phyloP scores from a whole-genome alignment of 805 yeast species.

The Brettanomyces nanus region DNA sequence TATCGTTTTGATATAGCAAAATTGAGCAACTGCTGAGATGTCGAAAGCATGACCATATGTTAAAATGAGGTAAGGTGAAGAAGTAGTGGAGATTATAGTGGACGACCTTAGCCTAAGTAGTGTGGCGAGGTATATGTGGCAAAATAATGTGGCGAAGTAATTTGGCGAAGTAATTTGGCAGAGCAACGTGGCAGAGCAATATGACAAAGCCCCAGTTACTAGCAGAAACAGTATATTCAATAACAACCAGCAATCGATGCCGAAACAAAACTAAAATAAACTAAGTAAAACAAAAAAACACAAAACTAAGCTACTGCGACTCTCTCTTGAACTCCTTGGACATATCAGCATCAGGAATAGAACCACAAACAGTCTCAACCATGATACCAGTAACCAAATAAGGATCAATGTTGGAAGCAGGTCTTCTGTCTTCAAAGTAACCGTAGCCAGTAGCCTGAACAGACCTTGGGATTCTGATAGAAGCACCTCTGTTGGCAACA shows the following conservation, averaged over 20 bases:
- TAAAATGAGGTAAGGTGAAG: no score
- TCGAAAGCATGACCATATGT: no score
- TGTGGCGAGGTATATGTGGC: no score
- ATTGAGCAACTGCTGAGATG: background rate
- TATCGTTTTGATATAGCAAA: slow-evolving; percentile 1
- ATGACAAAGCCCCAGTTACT: no score
- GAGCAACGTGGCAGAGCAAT: no score
- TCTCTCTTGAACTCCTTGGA: slow-evolving; percentile 82
- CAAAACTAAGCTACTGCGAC: slow-evolving; percentile 25
- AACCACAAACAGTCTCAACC: slow-evolving; percentile 93
- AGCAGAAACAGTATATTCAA: no score
- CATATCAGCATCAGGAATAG: slow-evolving; percentile 93
- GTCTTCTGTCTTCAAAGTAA: slow-evolving; percentile 99
- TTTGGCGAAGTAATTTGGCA: no score
- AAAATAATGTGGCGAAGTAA: no score
- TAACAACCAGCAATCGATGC: no score
- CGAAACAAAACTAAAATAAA: no score
- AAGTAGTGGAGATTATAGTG: no score
- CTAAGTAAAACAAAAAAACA: background rate
- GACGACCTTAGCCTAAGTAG: no score
- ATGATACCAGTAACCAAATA: slow-evolving; percentile 97
- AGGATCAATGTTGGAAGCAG: slow-evolving; percentile 99
- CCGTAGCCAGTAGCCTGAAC: slow-evolving; percentile 98
- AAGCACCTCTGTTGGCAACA: slow-evolving; percentile 99
- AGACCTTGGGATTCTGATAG: slow-evolving; percentile 97